phyloP scores from a whole-genome alignment of 176 grass and related monocot genomes.

The Musa acuminata region DNA sequence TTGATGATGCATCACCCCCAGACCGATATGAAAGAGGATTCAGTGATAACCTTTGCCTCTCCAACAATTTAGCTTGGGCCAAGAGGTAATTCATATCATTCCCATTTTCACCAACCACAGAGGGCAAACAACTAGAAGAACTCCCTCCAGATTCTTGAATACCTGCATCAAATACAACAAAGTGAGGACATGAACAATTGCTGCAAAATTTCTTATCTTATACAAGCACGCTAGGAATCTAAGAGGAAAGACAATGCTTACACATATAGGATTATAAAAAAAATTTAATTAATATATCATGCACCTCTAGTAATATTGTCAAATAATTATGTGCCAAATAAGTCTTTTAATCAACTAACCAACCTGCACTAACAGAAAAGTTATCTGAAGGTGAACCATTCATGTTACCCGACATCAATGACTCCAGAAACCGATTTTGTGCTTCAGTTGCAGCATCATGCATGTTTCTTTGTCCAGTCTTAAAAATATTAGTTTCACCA shows the following conservation, averaged over 20 bases:
- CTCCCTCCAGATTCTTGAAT: conserved; percentile 42
- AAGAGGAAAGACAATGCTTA: no score
- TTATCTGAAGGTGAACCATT: conserved; percentile 29
- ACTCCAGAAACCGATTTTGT: conserved; percentile 86
- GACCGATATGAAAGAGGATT: conserved; percentile 58
- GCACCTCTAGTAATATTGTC: background rate
- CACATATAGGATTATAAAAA: no score
- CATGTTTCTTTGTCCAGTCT: conserved; percentile 28
- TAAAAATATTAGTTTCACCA: conserved; percentile 34
- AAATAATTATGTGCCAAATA: background rate
- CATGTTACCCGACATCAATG: conserved; percentile 75
- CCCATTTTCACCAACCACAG: conserved; percentile 35
- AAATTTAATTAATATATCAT: background rate
- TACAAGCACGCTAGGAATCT: background rate
- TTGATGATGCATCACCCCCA: conserved; percentile 37
- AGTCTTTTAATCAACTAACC: conserved; percentile 5
- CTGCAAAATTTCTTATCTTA: background rate
- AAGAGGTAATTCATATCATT: conserved; percentile 67
- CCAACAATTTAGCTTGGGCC: conserved; percentile 66
- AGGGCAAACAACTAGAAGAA: conserved; percentile 29
- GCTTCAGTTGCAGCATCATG: conserved; percentile 45
- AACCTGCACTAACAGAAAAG: conserved; percentile 51
- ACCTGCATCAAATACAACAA: conserved; percentile 29
- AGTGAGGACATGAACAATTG: background rate
- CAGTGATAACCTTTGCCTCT: conserved; percentile 62